Base-by-base conservation (phyloP, 805 yeast species). In the Cyberlindnera maclurae region DNA sequence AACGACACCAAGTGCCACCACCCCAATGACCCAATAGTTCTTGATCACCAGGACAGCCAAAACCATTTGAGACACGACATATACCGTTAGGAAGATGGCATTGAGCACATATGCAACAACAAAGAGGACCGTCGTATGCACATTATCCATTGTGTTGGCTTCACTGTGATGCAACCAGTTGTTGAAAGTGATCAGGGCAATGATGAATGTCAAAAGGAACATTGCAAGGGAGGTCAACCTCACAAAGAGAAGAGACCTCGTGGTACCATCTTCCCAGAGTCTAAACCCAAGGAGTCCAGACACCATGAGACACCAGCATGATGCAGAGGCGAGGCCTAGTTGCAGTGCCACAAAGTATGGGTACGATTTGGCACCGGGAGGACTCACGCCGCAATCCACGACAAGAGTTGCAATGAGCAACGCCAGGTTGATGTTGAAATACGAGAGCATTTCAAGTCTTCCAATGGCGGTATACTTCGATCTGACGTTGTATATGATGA, bases 391-490 rank as follows among this genome's bases (percentile, higher is more conserved):
- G 47, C 94, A 79, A 54, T 90, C 96, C 4, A 87, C 94, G 16
- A 90, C 72, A 34, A 90, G 65, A 3, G 89, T 71, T 44, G 80
- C 63, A 12, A 83, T 70, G 5, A 77, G 70, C 46, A 83, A 68
- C 1, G 74, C 66, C 26, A 81, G 64, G 44, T 71, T 69, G 31
- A 75, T 52, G 60, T 81, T 77, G 59, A 79, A 81, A 54, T 84
- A 81, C 48, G 73, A 75, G 38, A 86, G 61, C 79, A 88, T 82
- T 56, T 93, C 98, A 11, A 77, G 69, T 44, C 97, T 71, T 4
- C 97, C 97, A 42, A 93, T 89, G 11, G 97, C 97, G 0, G 98
- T 93, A 57, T 85, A 89, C 65, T 90, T 87, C 42, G 80, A 68
- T 56, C 89, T 70, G 32, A 89, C 77, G 50, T 82, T 80, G 65